phyloP scores from a whole-genome alignment of 2,329 filamentous ascomycete genomes.

The Beauveria asiatica region DNA sequence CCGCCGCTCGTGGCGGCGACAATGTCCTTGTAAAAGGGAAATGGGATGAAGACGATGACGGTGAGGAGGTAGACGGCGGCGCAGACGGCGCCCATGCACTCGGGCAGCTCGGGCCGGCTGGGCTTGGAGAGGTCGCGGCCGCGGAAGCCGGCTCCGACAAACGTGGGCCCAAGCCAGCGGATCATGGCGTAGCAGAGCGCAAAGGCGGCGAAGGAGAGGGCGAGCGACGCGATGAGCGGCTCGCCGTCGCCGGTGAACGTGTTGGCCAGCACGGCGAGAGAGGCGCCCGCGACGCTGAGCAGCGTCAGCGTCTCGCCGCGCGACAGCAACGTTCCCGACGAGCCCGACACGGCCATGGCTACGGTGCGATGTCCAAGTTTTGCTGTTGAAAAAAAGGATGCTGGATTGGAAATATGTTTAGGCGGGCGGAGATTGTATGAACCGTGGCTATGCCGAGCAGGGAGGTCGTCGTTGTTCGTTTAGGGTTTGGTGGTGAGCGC shows the following conservation, averaged over 20 bases:
- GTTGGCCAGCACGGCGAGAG: conserved; percentile 66
- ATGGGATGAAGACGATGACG: conserved; percentile 88
- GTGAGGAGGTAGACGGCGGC: conserved; percentile 85
- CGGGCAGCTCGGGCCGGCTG: conserved; percentile 69
- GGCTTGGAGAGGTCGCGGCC: conserved; percentile 76
- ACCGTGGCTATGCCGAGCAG: neutral
- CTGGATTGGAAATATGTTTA: neutral
- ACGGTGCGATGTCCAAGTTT: no score
- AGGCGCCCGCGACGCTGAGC: conserved; percentile 57
- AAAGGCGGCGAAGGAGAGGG: conserved; percentile 80
- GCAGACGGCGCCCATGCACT: conserved; percentile 92
- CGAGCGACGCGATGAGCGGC: conserved; percentile 78
- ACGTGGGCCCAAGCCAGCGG: conserved; percentile 84
- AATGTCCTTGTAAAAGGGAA: conserved; percentile 97
- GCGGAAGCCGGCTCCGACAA: conserved; percentile 80
- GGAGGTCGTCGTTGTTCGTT: neutral
- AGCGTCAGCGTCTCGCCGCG: conserved; percentile 45
- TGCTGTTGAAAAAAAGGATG: neutral
- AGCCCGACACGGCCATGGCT: conserved; percentile 6
- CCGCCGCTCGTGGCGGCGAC: conserved; percentile 90
- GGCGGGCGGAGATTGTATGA: neutral
- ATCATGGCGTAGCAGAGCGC: conserved; percentile 76
- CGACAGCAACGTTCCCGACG: conserved; percentile 27
- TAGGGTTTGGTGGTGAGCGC: neutral
- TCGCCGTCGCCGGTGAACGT: conserved; percentile 80